Evolutionary conservation across 2,329 filamentous ascomycete genomes (phyloP), one percentile per base, ranked within the genome.

Genomic region (Ceratocystis ficicola): DNA sequence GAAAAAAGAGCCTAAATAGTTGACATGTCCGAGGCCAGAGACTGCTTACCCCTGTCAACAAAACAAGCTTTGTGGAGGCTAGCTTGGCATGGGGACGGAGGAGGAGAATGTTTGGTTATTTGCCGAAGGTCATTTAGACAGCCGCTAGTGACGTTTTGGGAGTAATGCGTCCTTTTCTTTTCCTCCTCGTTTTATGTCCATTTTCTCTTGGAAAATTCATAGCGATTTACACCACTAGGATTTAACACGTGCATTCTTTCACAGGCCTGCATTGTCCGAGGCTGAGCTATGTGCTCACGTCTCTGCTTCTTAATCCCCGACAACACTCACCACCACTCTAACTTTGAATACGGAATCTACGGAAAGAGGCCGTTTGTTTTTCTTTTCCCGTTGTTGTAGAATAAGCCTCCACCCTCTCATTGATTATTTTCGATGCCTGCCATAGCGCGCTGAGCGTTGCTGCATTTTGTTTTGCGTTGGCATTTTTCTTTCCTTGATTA

Each of bases 51-150:
- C 52, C 5, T 59, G 55, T 59, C 55, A 12, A 32, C 55, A 25
- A 59, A 59, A 59, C n/a, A 59, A 59, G 55, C 55, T 59, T 59
- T 59, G 30, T 59, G 55, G 15, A 59, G 55, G 1, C 22, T 17
- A 17, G 17, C 48, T 52, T 52, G 17, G 48, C 17, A 12, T n/a
- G n/a, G 48, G 48, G 17, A n/a, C 15, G 6, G 46, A 50, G 12
- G 17, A 25, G 17, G 52, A 3, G 17, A 36, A 30, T 36, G 30
- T 8, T 59, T 30, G 20, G 17, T n/a, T 8, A 59, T 59, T 59
- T 59, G 55, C 30, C 55, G 55, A 36, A 30, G 28, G 30, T 17
- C 28, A 32, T 59, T 36, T 22, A 10, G 22, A 20, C 30, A 1
- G n/a, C 17, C 55, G 32, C 55, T 36, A 59, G 55, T 59, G 55